These are phyloP conservation scores for Zasmidium cellare DNA, from an alignment of 2,329 filamentous ascomycete species.

Conservation along the genomic window DNA sequence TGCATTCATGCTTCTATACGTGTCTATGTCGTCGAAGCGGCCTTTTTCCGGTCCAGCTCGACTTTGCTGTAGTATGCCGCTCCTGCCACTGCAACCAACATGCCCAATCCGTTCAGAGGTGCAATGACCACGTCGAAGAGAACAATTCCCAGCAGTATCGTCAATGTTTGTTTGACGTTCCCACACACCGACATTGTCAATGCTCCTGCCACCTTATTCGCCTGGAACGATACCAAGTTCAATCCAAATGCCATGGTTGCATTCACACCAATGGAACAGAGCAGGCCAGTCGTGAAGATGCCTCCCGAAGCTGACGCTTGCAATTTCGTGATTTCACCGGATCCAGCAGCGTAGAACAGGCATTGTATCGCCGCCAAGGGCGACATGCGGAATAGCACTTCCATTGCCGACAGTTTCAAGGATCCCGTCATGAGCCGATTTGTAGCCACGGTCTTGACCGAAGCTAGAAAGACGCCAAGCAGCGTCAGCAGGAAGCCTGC, in stretches of 20 bases:
- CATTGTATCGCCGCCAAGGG: conserved; percentile 24
- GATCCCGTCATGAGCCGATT: conserved; percentile 66
- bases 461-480: conserved; percentile 40
- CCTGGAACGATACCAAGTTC: conserved; percentile 40
- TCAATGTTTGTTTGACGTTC: conserved; percentile 40
- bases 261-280: conserved; percentile 33
- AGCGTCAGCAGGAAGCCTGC: conserved; percentile 44
- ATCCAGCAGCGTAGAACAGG: conserved; percentile 21
- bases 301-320: conserved; percentile 21
- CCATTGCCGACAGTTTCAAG: conserved; percentile 58
- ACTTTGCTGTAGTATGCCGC: conserved; percentile 61
- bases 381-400: conserved; percentile 53
- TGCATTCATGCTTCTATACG: neutral
- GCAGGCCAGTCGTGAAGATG: conserved; percentile 23
- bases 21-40: neutral
- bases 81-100: conserved; percentile 57
- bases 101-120: conserved; percentile 53
- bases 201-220: conserved; percentile 41
- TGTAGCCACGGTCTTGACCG: conserved; percentile 61
- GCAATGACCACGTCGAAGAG: conserved; percentile 37
- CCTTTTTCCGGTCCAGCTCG: conserved; percentile 52
- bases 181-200: conserved; percentile 39
- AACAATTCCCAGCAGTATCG: conserved; percentile 39
- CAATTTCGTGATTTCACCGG: conserved; percentile 40
- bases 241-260: conserved; percentile 36